Evolutionary conservation across 805 yeast species (phyloP).

Genomic region (Priceomyces carsonii): DNA sequence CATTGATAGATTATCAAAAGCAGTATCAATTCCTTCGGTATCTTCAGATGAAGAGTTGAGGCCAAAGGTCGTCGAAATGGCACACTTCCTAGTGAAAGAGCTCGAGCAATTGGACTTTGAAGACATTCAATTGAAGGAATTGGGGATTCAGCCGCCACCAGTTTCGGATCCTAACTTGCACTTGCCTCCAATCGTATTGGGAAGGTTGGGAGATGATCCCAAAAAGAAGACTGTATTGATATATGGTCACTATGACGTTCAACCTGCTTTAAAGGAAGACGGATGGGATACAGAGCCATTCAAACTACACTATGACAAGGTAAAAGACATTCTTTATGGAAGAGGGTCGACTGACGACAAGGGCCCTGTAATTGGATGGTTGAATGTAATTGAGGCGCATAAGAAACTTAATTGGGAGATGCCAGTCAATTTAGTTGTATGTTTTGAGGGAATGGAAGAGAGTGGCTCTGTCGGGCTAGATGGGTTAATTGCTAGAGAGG

Average conservation of each 20-base stretch:
- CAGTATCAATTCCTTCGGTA: conserved; percentile 94
- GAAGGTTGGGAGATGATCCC: conserved; percentile 81
- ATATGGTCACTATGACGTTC: conserved; percentile 98
- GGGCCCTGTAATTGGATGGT: conserved; percentile 98
- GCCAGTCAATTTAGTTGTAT: conserved; percentile 89
- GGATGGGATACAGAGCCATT: conserved; percentile 98
- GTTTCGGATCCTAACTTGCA: conserved; percentile 64
- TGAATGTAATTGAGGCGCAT: conserved; percentile 90
- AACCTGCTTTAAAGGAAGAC: conserved; percentile 89
- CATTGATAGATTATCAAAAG: conserved; percentile 69
- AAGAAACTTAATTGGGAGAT: conserved; percentile 78
- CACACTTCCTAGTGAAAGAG: conserved; percentile 73
- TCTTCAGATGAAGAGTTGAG: conserved; percentile 88
- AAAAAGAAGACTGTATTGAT: conserved; percentile 83
- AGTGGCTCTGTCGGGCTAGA: conserved; percentile 94
- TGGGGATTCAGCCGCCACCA: conserved; percentile 93
- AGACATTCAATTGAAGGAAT: conserved; percentile 77
- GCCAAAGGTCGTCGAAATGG: conserved; percentile 88
- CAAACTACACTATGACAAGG: conserved; percentile 55
- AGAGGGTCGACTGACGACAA: conserved; percentile 98
- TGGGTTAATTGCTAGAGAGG: conserved; percentile 75
- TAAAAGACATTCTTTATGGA: conserved; percentile 74
- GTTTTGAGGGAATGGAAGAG: conserved; percentile 99
- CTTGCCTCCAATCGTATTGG: conserved; percentile 94
- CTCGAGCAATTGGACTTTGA: conserved; percentile 72